Percentiles rank a stretch among this genome's conserved stretches.
These are phyloP conservation scores for Botryotinia calthae DNA, from an alignment of 2,329 filamentous ascomycete species.

Conservation along the genomic window DNA sequence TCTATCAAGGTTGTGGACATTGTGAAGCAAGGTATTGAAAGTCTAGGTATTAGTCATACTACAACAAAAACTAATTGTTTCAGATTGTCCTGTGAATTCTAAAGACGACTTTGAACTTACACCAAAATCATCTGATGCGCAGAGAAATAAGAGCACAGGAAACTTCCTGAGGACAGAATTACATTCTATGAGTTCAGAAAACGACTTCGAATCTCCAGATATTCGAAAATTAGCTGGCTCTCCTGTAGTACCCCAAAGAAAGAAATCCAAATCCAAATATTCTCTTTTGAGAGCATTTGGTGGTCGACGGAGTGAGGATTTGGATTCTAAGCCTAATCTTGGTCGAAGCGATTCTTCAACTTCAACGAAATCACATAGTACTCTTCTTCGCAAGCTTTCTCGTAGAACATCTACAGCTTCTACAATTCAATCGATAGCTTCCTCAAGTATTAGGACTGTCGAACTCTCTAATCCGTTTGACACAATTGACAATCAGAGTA, in stretches of 20 bases:
- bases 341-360: not conserved
- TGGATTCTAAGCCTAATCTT: constrained; percentile 19
- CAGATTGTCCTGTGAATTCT: not conserved
- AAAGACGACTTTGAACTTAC: constrained; percentile 22
- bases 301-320: constrained; percentile 24
- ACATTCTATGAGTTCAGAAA: constrained; percentile 25
- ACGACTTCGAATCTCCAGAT: constrained; percentile 22
- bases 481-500: constrained; percentile 25
- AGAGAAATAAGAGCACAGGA: constrained; percentile 31
- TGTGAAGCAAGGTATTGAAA: not conserved
- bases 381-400: constrained; percentile 31
- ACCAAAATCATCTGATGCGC: constrained; percentile 30
- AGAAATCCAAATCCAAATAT: constrained; percentile 35
- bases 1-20: constrained; percentile 20
- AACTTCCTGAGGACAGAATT: constrained; percentile 34
- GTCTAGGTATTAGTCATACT: too few species aligned
- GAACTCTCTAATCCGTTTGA: constrained; percentile 21
- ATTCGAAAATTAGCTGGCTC: constrained; percentile 5
- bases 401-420: constrained; percentile 25
- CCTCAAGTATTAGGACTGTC: constrained; percentile 1
- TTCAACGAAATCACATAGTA: constrained; percentile 17
- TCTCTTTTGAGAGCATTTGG: constrained; percentile 36
- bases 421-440: constrained; percentile 4
- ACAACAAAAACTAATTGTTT: not conserved
- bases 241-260: constrained; percentile 29